These are phyloP conservation scores for Aspergillus caelatus DNA, from an alignment of 2,329 filamentous ascomycete species.

Conservation along the genomic window DNA sequence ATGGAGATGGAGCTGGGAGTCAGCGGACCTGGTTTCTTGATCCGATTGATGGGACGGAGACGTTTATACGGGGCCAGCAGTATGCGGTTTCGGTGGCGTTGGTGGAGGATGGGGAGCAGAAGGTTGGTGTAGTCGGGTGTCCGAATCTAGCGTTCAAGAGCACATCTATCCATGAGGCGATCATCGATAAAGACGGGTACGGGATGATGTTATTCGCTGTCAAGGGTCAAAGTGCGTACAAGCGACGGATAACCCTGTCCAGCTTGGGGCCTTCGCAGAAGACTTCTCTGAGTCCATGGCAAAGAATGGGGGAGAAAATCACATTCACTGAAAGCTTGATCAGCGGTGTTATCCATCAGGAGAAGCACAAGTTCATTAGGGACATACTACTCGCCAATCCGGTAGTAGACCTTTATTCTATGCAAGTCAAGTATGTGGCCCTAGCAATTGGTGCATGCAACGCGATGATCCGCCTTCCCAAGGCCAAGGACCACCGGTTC, in stretches of 20 bases:
- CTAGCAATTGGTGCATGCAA: conserved; percentile 13
- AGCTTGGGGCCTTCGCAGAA: neutral
- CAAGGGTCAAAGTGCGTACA: conserved; percentile 10
- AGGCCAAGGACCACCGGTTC: conserved; percentile 2
- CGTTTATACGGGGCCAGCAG: conserved; percentile 13
- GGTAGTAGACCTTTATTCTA: conserved; percentile 10
- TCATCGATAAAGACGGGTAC: conserved; percentile 1
- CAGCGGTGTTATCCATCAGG: conserved; percentile 5
- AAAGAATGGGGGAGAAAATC: conserved; percentile 1
- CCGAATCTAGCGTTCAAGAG: conserved; percentile 9
- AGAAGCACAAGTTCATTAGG: conserved; percentile 8
- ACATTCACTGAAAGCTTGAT: conserved; percentile 7
- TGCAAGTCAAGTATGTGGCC: conserved; percentile 16
- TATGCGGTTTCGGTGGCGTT: conserved; percentile 14
- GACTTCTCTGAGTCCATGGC: neutral
- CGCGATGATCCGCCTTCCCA: conserved; percentile 15
- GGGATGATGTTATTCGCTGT: conserved; percentile 13
- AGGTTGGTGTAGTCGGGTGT: conserved; percentile 13
- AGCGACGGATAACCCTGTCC: conserved; percentile 1
- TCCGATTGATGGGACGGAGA: conserved; percentile 13
- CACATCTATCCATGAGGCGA: conserved; percentile 2
- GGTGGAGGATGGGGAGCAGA: conserved; percentile 12
- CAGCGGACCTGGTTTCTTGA: conserved; percentile 14
- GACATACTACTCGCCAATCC: conserved; percentile 4
- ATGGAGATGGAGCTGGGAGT: neutral